These are phyloP conservation scores for Colletotrichum zoysiae DNA, from an alignment of 2,329 filamentous ascomycete genomes.

Conservation along the genomic window DNA sequence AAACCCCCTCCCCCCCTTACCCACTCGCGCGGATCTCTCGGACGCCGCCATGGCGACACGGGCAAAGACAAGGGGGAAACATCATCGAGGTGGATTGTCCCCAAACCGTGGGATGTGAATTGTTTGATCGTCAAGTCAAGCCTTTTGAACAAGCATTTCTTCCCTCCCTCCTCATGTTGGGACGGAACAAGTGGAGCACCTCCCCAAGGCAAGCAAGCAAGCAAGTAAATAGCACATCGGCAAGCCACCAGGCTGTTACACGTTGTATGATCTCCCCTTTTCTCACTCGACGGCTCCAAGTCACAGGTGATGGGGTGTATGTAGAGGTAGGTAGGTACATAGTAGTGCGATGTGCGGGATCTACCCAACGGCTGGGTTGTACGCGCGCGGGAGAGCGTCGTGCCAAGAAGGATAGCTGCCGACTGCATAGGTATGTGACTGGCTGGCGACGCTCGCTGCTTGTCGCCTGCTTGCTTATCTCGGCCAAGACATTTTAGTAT, in stretches of 20 bases:
- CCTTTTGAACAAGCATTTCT: slow-evolving; percentile 34
- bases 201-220: neutral
- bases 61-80: neutral
- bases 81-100: neutral
- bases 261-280: neutral
- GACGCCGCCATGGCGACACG: neutral
- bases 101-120: neutral
- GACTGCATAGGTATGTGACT: neutral
- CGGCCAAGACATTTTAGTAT: neutral
- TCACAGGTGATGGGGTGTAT: neutral
- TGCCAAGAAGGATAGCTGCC: slow-evolving; percentile 32
- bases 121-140: slow-evolving; percentile 38
- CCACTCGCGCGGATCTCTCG: neutral
- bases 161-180: neutral
- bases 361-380: neutral
- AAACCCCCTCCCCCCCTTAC: neutral
- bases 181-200: neutral
- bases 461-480: neutral
- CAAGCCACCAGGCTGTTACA: neutral
- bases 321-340: neutral
- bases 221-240: neutral
- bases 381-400: slow-evolving; percentile 18
- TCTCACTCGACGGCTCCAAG: neutral
- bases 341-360: neutral
- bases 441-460: neutral